Base-by-base conservation (phyloP, 495 filamentous ascomycete species). In the Aspergillus baeticus region DNA sequence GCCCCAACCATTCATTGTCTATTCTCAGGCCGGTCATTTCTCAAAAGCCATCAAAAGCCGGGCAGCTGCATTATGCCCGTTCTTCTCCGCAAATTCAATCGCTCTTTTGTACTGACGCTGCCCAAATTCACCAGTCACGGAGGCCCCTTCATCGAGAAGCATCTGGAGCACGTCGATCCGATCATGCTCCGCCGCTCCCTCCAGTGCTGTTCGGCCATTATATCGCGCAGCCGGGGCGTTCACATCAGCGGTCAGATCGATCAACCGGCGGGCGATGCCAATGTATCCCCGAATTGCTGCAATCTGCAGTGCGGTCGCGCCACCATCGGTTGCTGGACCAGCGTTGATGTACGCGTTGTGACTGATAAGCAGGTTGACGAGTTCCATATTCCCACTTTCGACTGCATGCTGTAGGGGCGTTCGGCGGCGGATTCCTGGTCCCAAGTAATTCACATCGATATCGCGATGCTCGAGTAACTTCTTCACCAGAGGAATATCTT, bases 301-400 rank as follows among this genome's bases (percentile, higher is more conserved):
- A 20, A 63, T 29, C 37, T 65, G 54, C 3, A 52, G 63, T 29
- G 50, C 55, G 33, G 21, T 65, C 31, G 29, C 37, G 0, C 63
- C 69, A 10, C 50, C 42, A 3, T 47, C 15, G 2, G 21, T 3
- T 5, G 57, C 62, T 14, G 58, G 33, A 5, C 46, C 33, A 6
- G 42, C 26, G 35, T 72, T 66, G 13, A 71, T 51, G 26, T 71
- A 39, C 6, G 70, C 73, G 3, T 60, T 64, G 10, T 37, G 48
- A 20, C 59, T 47, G 10, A 73, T 10, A 2, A 75, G 66, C 14
- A 63, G 51, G 10, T 61, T 46, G 5, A 70, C 61, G 0, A 75
- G 29, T 7, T 63, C 39, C 15, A 56, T 48, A 14, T 31, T 48
- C 31, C n/a, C 10, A n/a, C 15, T 26, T 42, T 55, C 51, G 5